Conservation (phyloP, 768 basidiomycete genomes). For the Rhodotorula graminis region DNA sequence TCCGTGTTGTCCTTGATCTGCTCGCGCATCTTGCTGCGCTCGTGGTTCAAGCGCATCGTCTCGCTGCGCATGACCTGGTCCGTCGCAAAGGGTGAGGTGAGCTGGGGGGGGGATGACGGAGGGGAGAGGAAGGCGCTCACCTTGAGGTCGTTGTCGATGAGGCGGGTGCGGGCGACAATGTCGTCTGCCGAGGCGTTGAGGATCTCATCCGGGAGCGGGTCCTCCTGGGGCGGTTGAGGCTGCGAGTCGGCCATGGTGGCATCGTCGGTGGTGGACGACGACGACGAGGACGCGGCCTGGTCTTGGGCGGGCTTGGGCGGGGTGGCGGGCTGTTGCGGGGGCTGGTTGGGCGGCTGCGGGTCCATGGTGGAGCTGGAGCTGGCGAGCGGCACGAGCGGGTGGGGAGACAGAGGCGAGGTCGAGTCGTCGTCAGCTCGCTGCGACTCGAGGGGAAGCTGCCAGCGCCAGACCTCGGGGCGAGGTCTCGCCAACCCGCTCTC, state of each 20-base stretch:
- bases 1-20: conserved; percentile 97
- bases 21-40: conserved; percentile 94
- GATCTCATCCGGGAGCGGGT: conserved; percentile 80
- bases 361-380: conserved; percentile 1
- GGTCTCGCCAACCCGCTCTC: background rate
- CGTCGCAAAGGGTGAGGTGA: background rate
- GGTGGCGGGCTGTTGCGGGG: background rate
- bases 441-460: no score
- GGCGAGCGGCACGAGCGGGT: no score
- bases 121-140: conserved; percentile 48
- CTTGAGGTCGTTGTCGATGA: conserved; percentile 97
- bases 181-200: conserved; percentile 73
- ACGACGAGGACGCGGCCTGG: background rate
- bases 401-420: background rate
- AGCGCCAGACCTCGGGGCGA: no score
- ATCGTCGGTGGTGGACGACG: background rate
- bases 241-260: conserved; percentile 21
- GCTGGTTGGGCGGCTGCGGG: background rate
- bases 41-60: conserved; percentile 81
- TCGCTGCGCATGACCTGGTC: conserved; percentile 97
- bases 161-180: conserved; percentile 76
- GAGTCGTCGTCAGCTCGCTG: background rate
- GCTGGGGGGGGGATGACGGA: no score
- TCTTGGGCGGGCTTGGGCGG: background rate
- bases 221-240: conserved; percentile 56